Conservation (phyloP, 2,329 filamentous ascomycete species). For the Colletotrichum cereale region DNA sequence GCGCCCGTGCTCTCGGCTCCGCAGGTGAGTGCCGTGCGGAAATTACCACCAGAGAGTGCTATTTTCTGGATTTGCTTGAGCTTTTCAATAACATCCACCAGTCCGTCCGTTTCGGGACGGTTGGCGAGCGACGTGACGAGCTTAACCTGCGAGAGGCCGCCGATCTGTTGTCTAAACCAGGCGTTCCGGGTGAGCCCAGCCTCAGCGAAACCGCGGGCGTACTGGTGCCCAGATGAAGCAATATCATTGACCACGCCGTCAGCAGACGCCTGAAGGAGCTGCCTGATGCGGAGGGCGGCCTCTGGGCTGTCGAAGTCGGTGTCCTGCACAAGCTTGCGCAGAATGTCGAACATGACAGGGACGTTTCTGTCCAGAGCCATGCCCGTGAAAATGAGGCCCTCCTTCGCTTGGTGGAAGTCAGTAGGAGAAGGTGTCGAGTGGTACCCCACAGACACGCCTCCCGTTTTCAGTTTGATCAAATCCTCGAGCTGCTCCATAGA, state of each 20-base stretch:
- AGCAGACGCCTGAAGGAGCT: constrained; percentile 87
- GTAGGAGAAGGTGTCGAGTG: constrained; percentile 84
- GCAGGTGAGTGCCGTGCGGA: constrained; percentile 89
- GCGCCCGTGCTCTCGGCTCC: constrained; percentile 76
- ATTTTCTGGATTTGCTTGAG: constrained; percentile 87
- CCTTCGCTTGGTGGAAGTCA: constrained; percentile 77
- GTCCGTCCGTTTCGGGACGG: constrained; percentile 75
- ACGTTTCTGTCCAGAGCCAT: constrained; percentile 93
- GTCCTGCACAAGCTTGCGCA: constrained; percentile 84
- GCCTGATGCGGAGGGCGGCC: constrained; percentile 84
- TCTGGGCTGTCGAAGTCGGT: constrained; percentile 90
- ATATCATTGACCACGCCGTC: constrained; percentile 94
- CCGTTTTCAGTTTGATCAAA: constrained; percentile 94
- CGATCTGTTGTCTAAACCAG: constrained; percentile 84
- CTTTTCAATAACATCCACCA: constrained; percentile 82
- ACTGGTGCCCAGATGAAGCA: constrained; percentile 89
- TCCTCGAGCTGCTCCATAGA: constrained; percentile 97
- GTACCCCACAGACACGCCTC: constrained; percentile 87
- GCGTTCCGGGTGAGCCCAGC: constrained; percentile 80
- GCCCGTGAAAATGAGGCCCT: constrained; percentile 87
- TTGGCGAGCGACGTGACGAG: constrained; percentile 84
- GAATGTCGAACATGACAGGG: constrained; percentile 88
- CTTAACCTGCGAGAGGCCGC: constrained; percentile 90
- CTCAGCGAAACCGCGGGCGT: constrained; percentile 86
- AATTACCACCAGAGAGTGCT: constrained; percentile 75